A percentile compares a stretch with the other conserved stretches of the same genome.
Evolutionary conservation across 306 rosid genomes (phyloP).

Genomic region (Begonia fuchsioides): DNA sequence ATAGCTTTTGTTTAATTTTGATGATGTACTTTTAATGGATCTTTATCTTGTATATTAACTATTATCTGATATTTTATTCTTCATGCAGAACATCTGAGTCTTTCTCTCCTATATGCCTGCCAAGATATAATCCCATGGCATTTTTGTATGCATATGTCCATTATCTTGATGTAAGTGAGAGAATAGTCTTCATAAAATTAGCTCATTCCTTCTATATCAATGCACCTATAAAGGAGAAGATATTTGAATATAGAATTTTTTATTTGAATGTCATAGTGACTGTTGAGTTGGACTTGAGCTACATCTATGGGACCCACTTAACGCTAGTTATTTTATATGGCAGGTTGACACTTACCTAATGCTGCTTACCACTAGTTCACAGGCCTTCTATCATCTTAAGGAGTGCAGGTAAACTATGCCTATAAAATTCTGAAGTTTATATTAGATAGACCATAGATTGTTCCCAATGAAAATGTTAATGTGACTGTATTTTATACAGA

Average conservation of each 20-base stretch:
- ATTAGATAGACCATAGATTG: not conserved
- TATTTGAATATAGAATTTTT: no score
- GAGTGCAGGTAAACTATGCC: constrained; percentile 66
- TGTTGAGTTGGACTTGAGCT: not conserved
- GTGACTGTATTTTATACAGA: not conserved
- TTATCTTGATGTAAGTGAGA: constrained; percentile 67
- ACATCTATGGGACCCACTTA: not conserved
- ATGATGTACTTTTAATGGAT: no score
- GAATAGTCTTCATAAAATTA: not conserved
- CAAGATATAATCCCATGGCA: constrained; percentile 90
- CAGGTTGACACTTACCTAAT: constrained; percentile 83
- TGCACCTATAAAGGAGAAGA: no score
- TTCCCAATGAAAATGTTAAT: no score
- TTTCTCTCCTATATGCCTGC: constrained; percentile 92
- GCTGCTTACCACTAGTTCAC: constrained; percentile 72
- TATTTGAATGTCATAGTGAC: not conserved
- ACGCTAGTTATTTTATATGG: constrained; percentile 3
- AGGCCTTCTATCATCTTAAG: constrained; percentile 83
- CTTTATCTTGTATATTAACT: not conserved
- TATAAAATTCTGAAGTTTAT: constrained; percentile 1
- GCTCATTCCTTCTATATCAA: no score
- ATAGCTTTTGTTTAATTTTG: no score
- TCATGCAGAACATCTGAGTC: constrained; percentile 89
- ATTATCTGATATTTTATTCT: constrained; percentile 1
- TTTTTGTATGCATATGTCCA: constrained; percentile 84